A percentile compares a stretch with the other conserved stretches of the same genome.
Evolutionary conservation across 768 basidiomycete species (phyloP).

Genomic region (Rhodotorula toruloides): DNA sequence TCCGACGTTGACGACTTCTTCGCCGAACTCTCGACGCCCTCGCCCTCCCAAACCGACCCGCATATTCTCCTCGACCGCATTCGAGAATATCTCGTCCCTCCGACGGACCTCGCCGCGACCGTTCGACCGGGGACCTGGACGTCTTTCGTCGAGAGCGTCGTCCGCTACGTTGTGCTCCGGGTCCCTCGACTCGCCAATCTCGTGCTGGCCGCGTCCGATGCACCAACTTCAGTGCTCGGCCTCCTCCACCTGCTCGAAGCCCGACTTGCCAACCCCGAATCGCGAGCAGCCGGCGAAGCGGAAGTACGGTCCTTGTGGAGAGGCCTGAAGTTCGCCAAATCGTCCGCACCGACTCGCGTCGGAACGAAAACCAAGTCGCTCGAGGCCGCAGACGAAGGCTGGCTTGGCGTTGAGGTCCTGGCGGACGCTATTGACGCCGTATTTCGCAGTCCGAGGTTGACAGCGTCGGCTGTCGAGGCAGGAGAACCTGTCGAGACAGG

Average conservation of each 20-base stretch:
- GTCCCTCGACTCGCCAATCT: constrained; percentile 24
- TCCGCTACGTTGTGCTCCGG: constrained; percentile 32
- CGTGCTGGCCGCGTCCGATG: neutral
- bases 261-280: neutral
- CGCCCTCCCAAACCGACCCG: neutral
- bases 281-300: neutral
- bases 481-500: neutral
- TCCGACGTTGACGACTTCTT: constrained; percentile 13
- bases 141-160: constrained; percentile 10
- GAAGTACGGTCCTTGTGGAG: constrained; percentile 22
- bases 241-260: constrained; percentile 31
- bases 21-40: neutral
- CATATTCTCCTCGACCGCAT: constrained; percentile 14
- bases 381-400: neutral
- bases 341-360: neutral
- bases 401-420: constrained; percentile 26
- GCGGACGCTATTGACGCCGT: constrained; percentile 16
- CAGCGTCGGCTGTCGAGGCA: neutral
- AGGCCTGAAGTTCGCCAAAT: constrained; percentile 28
- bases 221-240: neutral
- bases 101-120: constrained; percentile 1
- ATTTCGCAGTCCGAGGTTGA: neutral
- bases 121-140: constrained; percentile 8
- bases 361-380: neutral
- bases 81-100: constrained; percentile 20